Evolutionary conservation across 1,284 basidiomycete species (phyloP).

Genomic region (Trametes pubescens): DNA sequence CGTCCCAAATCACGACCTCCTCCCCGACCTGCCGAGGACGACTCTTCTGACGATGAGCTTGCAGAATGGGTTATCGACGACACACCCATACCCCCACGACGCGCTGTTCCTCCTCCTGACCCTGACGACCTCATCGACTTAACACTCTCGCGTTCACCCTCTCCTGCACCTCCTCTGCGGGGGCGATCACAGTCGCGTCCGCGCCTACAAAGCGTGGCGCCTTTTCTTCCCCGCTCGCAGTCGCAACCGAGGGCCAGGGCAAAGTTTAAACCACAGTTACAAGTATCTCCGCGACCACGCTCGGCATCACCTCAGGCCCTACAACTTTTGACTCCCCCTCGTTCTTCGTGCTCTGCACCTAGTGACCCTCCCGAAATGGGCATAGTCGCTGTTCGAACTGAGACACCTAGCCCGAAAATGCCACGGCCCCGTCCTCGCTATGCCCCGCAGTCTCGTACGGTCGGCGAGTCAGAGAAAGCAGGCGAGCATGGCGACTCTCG

Average conservation of each 20-base stretch:
- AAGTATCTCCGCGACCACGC: slow-evolving; percentile 5
- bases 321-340: slow-evolving; percentile 40
- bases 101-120: slow-evolving; percentile 16
- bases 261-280: slow-evolving; percentile 4
- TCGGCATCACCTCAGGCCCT: slow-evolving; percentile 16
- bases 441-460: slow-evolving; percentile 4
- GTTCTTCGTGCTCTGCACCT: slow-evolving; percentile 34
- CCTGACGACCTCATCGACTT: slow-evolving; percentile 46
- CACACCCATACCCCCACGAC: slow-evolving; percentile 36
- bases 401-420: slow-evolving; percentile 30
- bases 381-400: not conserved
- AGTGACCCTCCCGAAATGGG: not conserved
- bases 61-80: slow-evolving; percentile 52
- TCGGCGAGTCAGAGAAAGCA: slow-evolving; percentile 11
- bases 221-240: slow-evolving; percentile 16
- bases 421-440: slow-evolving; percentile 21
- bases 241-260: slow-evolving; percentile 19
- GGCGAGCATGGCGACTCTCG: not conserved
- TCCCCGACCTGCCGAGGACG: slow-evolving; percentile 31
- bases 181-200: slow-evolving; percentile 25
- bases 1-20: slow-evolving; percentile 21
- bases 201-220: slow-evolving; percentile 3
- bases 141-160: slow-evolving; percentile 41
- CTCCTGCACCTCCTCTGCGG: slow-evolving; percentile 25
- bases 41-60: slow-evolving; percentile 55